Evolutionary conservation across 129 eudicot species (phyloP), one percentile per base, ranked within the genome.

Genomic region (Rutidosis leptorrhynchoides): DNA sequence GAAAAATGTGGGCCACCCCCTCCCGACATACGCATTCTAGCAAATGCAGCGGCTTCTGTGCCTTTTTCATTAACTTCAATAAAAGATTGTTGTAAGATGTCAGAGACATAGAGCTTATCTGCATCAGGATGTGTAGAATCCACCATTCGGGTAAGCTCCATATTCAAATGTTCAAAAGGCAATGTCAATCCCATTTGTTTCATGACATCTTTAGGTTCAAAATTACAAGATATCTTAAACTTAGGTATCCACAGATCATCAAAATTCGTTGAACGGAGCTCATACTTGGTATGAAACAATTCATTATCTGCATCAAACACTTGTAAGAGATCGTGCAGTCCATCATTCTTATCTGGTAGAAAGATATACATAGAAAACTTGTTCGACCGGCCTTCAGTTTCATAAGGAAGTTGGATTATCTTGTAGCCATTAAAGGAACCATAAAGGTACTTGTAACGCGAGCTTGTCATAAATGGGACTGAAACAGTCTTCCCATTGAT

Each of bases 31-130:
- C 2, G 7, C 54, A n/a, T 3, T 16, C 0, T 9, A 0, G n/a
- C n/a, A n/a, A n/a, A n/a, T n/a, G 48, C 48, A 53, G 58, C 58
- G 7, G 58, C 58, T 53, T 53, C 16, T 53, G 58, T 53, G 2
- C 58, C 58, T 21, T 1, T 53, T 21, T 53, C 58, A 12, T 53
- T 28, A 21, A 53, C 58, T 53, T 53, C 27, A 4, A 53, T 53
- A 53, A 53, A 53, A 53, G 15, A 53, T 22, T 53, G 7, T 23
- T 53, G 58, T n/a, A 53, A 2, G 6, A 53, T 2, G 1, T 22
- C 7, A 1, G 4, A 19, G 1, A 53, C 58, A 22, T 53, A 19
- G 12, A 53, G 58, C 29, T 0, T 19, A 53, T 22, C 58, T 6
- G 0, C 25, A 7, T 2, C 24, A 9, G 58, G 16, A 21, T 22